These are phyloP conservation scores for Aspergillus fischeri DNA, from an alignment of 2,329 filamentous ascomycete genomes.

Conservation along the genomic window DNA sequence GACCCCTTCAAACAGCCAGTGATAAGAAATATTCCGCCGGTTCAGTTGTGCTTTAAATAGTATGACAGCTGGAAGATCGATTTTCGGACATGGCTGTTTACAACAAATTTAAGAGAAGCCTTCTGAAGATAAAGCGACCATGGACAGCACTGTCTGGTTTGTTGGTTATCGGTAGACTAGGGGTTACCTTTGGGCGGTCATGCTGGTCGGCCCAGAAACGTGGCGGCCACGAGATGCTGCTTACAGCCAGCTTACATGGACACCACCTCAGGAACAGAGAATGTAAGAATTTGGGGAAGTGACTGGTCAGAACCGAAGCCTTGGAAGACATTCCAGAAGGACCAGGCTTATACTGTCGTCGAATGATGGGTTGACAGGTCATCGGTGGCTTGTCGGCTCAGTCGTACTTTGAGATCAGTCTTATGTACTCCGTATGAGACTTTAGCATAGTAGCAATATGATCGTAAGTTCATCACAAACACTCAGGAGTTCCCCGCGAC, in stretches of 20 bases:
- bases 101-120: background rate
- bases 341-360: background rate
- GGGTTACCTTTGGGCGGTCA: background rate
- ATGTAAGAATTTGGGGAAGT: conserved; percentile 10
- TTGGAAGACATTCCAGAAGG: conserved; percentile 8
- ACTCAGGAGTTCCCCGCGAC: background rate
- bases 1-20: background rate
- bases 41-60: background rate
- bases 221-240: conserved; percentile 30
- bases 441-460: background rate
- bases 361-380: background rate
- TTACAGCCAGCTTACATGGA: background rate
- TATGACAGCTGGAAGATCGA: background rate
- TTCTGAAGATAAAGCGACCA: background rate
- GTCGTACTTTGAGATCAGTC: background rate
- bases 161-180: background rate
- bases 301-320: conserved; percentile 4
- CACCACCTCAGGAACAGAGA: conserved; percentile 3
- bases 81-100: background rate
- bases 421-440: background rate
- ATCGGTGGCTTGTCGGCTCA: background rate
- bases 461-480: too few relatives aligned
- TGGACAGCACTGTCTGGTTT: background rate
- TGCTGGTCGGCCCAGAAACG: conserved; percentile 19
- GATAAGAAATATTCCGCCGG: background rate